phyloP scores from a whole-genome alignment of 2,329 filamentous ascomycete species.

The Ascochyta clinopodiicola region DNA sequence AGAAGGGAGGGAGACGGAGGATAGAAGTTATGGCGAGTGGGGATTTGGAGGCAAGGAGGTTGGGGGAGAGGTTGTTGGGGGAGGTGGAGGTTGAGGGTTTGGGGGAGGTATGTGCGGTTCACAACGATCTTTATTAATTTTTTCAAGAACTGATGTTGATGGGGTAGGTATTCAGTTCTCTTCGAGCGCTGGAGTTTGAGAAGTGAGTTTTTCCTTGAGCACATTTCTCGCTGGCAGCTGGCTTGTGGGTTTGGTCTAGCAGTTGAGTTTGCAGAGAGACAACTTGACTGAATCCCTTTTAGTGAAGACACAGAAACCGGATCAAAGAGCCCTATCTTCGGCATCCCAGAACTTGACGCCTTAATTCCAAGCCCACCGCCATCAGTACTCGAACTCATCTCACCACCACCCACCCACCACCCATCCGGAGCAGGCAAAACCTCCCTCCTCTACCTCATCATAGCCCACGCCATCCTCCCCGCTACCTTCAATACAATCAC shows the following conservation, averaged over 20 bases:
- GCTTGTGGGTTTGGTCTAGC: not conserved
- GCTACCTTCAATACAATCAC: slow-evolving; percentile 17
- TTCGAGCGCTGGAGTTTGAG: slow-evolving; percentile 35
- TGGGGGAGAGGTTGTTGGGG: slow-evolving; percentile 61
- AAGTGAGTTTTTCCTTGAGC: not conserved
- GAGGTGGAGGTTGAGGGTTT: slow-evolving; percentile 44
- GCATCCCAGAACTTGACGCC: slow-evolving; percentile 56
- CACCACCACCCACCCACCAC: slow-evolving; percentile 46
- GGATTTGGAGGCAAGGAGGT: slow-evolving; percentile 48
- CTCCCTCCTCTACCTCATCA: slow-evolving; percentile 64
- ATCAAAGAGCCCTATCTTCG: slow-evolving; percentile 37
- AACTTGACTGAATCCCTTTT: not conserved
- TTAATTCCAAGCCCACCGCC: slow-evolving; percentile 28
- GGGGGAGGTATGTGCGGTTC: slow-evolving; percentile 30
- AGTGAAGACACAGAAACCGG: not conserved
- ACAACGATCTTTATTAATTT: not conserved
- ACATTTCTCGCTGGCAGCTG: not conserved
- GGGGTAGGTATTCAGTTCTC: slow-evolving; percentile 50
- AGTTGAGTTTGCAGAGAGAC: not conserved
- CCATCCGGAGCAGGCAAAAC: slow-evolving; percentile 62
- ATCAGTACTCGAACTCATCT: slow-evolving; percentile 61
- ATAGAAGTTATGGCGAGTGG: slow-evolving; percentile 24
- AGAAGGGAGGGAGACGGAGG: not conserved
- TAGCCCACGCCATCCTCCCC: slow-evolving; percentile 60
- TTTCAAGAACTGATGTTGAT: not conserved